Evolutionary conservation across 805 yeast species (phyloP), one percentile per base, ranked within the genome.

Genomic region (Suhomyces pyralidae): DNA sequence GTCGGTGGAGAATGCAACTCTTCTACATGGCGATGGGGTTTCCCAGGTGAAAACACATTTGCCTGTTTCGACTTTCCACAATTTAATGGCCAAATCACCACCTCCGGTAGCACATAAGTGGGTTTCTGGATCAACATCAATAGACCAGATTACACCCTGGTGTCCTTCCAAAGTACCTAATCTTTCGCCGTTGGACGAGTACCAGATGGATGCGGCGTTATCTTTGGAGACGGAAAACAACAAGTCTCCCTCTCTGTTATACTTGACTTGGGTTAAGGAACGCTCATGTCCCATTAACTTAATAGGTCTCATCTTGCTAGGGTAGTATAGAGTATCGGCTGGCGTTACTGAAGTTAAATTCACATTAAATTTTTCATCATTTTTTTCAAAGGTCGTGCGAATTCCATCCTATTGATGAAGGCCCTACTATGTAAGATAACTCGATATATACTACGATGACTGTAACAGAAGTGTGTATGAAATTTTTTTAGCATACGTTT

Each of bases 281-380:
- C 99, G 96, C 77, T 90, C 97, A 76, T 94, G 99, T 55, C 98
- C 98, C 81, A 88, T 88, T 64, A 87, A 77, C 78, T 84, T 76
- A 68, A 76, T 70, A 50, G 80, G 80, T 70, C 79, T 74, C 80
- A 76, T 76, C 22, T 36, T 26, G 34, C 17, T 22, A 15, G 22
- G 32, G 36, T 51, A 15, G 52, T 46, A 50, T 50, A 50, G 38
- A 38, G 42, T 38, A 9, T 49, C 40, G 54, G 34, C 46, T 45
- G 43, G 22, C 32, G 45, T 43, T 38, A 36, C 15, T 36, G 9
- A 0, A 17, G 20, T 7, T 14, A 38, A 38, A 32, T n/a, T 40
- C 24, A 17, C 47, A 30, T 25, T 30, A 50, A 53, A 40, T 54
- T 58, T 55, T 58, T 53, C 51, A 50, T 50, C 45, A 40, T 53